These are phyloP conservation scores for Amaranthus hypochondriacus DNA, from an alignment of 148 eudicot species.

Conservation along the genomic window DNA sequence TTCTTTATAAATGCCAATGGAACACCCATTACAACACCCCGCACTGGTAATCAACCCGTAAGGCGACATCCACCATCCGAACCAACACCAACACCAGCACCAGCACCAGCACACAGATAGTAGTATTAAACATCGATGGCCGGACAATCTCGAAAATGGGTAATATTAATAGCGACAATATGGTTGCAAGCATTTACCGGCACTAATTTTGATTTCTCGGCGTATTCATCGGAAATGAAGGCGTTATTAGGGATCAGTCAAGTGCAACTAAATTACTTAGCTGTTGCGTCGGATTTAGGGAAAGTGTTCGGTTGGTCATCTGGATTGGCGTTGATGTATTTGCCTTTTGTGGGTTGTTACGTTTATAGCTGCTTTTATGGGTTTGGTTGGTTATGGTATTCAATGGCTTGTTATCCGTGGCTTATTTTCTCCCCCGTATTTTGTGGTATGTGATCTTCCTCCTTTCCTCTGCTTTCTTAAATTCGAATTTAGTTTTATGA, in stretches of 20 bases:
- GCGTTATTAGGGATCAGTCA: constrained; percentile 55
- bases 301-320: constrained; percentile 94
- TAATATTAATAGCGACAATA: constrained; percentile 64
- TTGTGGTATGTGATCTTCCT: constrained; percentile 39
- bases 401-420: constrained; percentile 67
- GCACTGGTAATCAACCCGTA: too few relatives aligned
- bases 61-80: too few relatives aligned
- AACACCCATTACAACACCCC: too few relatives aligned
- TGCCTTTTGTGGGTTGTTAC: constrained; percentile 62
- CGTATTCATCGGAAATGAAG: constrained; percentile 75
- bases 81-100: too few relatives aligned
- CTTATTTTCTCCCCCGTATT: constrained; percentile 57
- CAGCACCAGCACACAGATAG: too few relatives aligned
- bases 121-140: constrained; percentile 25
- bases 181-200: constrained; percentile 95
- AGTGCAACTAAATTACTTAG: constrained; percentile 80
- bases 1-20: too few relatives aligned
- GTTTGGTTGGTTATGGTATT: constrained; percentile 65
- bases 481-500: neutral
- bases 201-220: constrained; percentile 90
- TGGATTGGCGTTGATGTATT: constrained; percentile 59
- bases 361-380: constrained; percentile 70
- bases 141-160: constrained; percentile 64
- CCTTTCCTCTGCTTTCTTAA: too few relatives aligned
- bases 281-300: constrained; percentile 84